Base-by-base conservation (phyloP, 2,329 filamentous ascomycete genomes). In the Phaeosphaeriaceae sp. region DNA sequence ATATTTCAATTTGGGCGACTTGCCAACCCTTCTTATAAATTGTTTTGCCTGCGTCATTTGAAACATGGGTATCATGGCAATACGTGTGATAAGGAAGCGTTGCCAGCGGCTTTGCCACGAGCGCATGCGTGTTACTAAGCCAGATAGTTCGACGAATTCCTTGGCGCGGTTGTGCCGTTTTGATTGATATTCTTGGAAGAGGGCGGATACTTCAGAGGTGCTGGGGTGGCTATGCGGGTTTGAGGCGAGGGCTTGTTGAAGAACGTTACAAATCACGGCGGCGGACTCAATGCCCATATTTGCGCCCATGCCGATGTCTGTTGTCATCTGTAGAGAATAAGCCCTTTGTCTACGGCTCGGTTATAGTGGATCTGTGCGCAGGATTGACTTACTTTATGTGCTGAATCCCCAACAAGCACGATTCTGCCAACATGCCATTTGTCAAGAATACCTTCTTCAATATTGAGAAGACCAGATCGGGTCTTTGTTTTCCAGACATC, bases 331-430 rank as follows among this genome's bases (percentile, higher is more conserved):
- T 12, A 11, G 6, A 26, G 6, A 26, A 11, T 26, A 26, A 3
- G 18, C 5, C 4, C 11, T 17, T 20, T 18, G 29, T 50, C 6
- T 6, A 13, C 9, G 9, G 4, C 9, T 30, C 1, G 6, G 21
- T 9, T 6, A 23, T 26, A 23, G 6, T 12, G 18, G 37, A 15
- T n/a, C 5, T 21, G 36, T 3, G 23, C 11, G 6, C 12, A 2
- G 16, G 17, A 16, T 11, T 12, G 6, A 30, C 50, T 39, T 46
- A 56, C 74, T 67, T 79, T 79, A 51, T 79, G 76, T 6, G 69
- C 73, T 1, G 76, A 65, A 52, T 79, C 77, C 0, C 76, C 76
- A 5, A 79, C 66, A 1, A 69, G 60, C 1, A 78, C 63, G 3
- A 76, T 69, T 8, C 77, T 60, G 9, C 68, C 64, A 34, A 68